Base-by-base conservation (phyloP, 371 early-diverging fungal species). In the Apophysomyces sp. region DNA sequence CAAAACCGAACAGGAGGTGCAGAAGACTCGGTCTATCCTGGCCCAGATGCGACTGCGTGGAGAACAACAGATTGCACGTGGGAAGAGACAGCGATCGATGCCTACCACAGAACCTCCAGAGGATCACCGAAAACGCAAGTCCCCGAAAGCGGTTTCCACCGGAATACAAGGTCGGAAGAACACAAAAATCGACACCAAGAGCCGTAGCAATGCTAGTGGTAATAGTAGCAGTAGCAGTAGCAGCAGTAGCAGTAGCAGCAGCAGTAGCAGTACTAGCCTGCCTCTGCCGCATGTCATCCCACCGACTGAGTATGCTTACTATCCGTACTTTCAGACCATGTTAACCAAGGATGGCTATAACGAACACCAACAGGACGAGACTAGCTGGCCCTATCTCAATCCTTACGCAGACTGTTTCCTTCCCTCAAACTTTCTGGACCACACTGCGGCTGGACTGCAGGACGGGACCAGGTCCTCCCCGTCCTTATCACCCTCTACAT, bases 1-100 rank as follows among this genome's bases (percentile, higher is more conserved):
- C 13, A 73, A 67, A 18, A 72, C 73, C 3, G 76, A 76, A 57
- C 71, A 73, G 28, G 73, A 76, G 28, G 67, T 73, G 9, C 73
- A 76, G 40, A 70, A 73, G n/a, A 73, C 76, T 32, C 71, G 76
- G 2, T 73, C 76, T 0, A 76, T 73, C 39, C 62, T 76, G 36
- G 76, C 76, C 18, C 65, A 73, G 44, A 52, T 73, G 28, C 60
- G 76, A 13, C 56, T 76, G 3, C 37, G 63, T 49, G 68, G 76
- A 12, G 76, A 76, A 36, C 76, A 76, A 37, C 58, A 68, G 24
- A 71, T 66, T 30, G 70, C 76, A 24, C 63, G 68, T 37, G 68
- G 64, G 15, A 76, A 62, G 64, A 69, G 72, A 30, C 40, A 28
- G 29, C 49, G 27, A 21, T 21, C n/a, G 5, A 36, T 15, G 18